Evolutionary conservation across 1,139 yeast genomes (phyloP).

Genomic region (Suhomyces chickasaworum): DNA sequence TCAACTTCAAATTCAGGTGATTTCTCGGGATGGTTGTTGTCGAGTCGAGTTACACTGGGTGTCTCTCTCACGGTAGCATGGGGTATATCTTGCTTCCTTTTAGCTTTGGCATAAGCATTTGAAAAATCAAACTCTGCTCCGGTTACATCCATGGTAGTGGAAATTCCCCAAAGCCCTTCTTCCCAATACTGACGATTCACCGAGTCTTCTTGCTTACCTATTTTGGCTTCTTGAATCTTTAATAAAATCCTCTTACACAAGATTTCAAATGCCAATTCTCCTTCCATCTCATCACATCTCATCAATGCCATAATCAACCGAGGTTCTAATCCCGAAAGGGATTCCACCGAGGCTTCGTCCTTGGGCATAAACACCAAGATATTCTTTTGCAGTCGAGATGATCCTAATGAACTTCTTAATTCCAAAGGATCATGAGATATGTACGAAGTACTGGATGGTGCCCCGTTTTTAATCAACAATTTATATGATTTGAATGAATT

Average conservation of each 20-base stretch:
- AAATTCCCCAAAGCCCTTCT: conserved; percentile 3
- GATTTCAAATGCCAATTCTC: conserved; percentile 19
- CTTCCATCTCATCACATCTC: conserved; percentile 20
- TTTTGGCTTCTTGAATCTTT: conserved; percentile 17
- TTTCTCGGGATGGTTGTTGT: conserved; percentile 3
- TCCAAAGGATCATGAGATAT: conserved; percentile 13
- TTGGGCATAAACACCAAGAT: conserved; percentile 16
- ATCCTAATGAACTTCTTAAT: conserved; percentile 11
- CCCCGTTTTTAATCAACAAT: conserved; percentile 2
- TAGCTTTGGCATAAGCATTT: background rate
- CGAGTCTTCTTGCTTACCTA: background rate
- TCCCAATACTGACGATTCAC: conserved; percentile 9
- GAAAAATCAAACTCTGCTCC: background rate
- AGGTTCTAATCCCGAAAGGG: conserved; percentile 3
- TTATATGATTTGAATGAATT: conserved; percentile 6
- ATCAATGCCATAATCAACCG: conserved; percentile 15
- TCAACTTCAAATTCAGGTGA: conserved; percentile 14
- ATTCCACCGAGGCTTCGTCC: conserved; percentile 11
- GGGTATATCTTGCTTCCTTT: conserved; percentile 3
- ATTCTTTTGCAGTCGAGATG: conserved; percentile 10
- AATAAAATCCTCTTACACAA: conserved; percentile 19
- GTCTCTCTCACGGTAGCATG: conserved; percentile 8
- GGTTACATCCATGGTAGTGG: background rate
- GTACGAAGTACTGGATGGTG: conserved; percentile 9
- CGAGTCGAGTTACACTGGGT: conserved; percentile 3